These are phyloP conservation scores for Suillus clintonianus DNA, from an alignment of 768 basidiomycete genomes.

Conservation along the genomic window DNA sequence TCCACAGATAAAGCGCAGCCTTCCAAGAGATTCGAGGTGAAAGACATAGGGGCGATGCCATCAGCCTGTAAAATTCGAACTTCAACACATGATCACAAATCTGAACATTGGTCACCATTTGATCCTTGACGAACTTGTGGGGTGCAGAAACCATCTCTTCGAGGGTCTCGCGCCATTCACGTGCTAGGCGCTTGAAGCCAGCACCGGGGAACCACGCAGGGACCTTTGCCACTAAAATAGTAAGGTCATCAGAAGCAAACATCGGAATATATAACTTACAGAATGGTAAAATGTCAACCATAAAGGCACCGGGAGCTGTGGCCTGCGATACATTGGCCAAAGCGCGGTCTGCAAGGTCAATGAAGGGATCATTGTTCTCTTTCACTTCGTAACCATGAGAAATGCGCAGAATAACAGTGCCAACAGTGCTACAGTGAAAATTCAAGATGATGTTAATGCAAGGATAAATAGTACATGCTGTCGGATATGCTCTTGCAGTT, in stretches of 20 bases:
- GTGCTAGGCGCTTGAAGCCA: background rate
- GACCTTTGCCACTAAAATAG: background rate
- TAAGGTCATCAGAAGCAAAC: no score
- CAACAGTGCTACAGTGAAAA: slow-evolving; percentile 41
- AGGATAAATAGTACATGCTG: no score
- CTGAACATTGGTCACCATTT: background rate
- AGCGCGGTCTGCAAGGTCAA: slow-evolving; percentile 52
- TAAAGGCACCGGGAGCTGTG: slow-evolving; percentile 45
- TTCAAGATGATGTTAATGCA: background rate
- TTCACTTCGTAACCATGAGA: slow-evolving; percentile 59
- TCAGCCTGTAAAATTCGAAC: background rate
- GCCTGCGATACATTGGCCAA: slow-evolving; percentile 52
- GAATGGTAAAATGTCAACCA: slow-evolving; percentile 55
- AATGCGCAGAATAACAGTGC: slow-evolving; percentile 52
- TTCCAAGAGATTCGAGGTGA: background rate
- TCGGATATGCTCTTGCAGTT: no score
- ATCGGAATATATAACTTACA: slow-evolving; percentile 16
- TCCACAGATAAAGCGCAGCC: background rate
- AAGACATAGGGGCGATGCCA: background rate
- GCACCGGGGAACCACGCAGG: background rate
- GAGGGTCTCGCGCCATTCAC: background rate
- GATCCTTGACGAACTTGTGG: background rate
- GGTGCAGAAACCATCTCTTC: background rate
- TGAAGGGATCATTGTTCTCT: slow-evolving; percentile 50
- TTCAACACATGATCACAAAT: background rate